Conservation (phyloP, 192 early-diverging fungal genomes). For the Backusella circina region DNA sequence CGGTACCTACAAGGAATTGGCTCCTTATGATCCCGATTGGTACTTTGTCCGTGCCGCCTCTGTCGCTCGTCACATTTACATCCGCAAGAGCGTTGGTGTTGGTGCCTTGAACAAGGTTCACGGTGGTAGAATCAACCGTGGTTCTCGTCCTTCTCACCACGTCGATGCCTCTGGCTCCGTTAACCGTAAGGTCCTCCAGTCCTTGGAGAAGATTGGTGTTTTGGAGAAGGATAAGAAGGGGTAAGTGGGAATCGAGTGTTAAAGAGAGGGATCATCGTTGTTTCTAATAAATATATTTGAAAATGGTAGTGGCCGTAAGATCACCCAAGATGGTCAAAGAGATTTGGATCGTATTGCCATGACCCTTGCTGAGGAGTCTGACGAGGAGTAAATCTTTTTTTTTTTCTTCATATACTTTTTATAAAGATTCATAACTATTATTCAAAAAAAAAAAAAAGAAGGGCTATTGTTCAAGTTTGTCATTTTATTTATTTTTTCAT, state of each 20-base stretch:
- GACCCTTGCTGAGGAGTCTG: conserved; percentile 32
- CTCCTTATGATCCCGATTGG: conserved; percentile 99
- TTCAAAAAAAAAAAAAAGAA: conserved; percentile 6
- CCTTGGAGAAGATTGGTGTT: conserved; percentile 98
- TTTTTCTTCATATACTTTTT: not conserved
- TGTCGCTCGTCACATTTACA: conserved; percentile 98
- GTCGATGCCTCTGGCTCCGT: conserved; percentile 85
- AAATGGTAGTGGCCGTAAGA: conserved; percentile 81
- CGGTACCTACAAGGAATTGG: conserved; percentile 93
- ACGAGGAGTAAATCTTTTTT: conserved; percentile 9
- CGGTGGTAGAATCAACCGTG: conserved; percentile 91
- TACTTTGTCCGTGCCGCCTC: conserved; percentile 97
- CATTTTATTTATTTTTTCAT: not conserved
- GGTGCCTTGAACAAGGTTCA: conserved; percentile 93
- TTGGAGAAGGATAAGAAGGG: conserved; percentile 88
- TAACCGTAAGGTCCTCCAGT: conserved; percentile 94
- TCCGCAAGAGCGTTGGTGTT: conserved; percentile 90
- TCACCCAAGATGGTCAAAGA: conserved; percentile 95
- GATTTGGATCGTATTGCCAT: conserved; percentile 96
- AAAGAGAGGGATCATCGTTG: too few species aligned
- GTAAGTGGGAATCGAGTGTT: conserved; percentile 31
- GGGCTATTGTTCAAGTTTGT: not conserved
- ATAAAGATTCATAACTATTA: not conserved
- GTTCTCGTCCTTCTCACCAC: conserved; percentile 91
- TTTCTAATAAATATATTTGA: not conserved